These are phyloP conservation scores for Trypanosomatidae sp. DNA, from an alignment of 208 protist genomes.

Conservation along the genomic window DNA sequence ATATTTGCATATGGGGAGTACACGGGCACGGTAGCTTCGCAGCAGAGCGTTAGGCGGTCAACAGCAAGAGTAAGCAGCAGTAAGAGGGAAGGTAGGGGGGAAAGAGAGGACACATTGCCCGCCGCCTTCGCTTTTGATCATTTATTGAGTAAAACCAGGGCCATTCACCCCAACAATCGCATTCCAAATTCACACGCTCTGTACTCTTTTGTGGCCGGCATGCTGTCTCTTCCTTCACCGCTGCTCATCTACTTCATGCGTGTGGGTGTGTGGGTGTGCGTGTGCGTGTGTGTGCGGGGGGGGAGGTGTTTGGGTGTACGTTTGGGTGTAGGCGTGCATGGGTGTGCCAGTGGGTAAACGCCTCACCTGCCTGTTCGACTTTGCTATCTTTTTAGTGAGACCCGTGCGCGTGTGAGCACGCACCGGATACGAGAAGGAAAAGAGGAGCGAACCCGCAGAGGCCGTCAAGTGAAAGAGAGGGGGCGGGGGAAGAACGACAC, in stretches of 20 bases:
- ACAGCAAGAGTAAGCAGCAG: neutral
- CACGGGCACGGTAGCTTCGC: neutral
- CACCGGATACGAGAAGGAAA: neutral
- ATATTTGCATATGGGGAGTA: neutral
- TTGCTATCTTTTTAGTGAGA: neutral
- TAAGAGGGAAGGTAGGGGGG: neutral
- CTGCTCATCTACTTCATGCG: neutral
- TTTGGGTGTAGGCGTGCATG: no score
- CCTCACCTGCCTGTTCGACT: no score
- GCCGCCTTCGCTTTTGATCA: neutral
- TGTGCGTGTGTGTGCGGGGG: conserved; percentile 12
- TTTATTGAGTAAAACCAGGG: neutral
- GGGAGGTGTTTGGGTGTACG: neutral
- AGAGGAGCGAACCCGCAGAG: neutral
- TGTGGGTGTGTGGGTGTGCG: conserved; percentile 20
- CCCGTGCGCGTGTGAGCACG: neutral
- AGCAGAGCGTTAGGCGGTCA: neutral
- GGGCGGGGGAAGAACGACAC: neutral
- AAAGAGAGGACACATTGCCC: neutral
- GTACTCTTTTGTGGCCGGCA: neutral
- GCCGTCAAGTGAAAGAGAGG: neutral
- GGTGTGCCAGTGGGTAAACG: no score
- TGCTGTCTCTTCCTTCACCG: neutral
- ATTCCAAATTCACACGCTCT: neutral
- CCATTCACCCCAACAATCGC: neutral